phyloP scores from a whole-genome alignment of 2,329 filamentous ascomycete genomes.

The Colletotrichum sp. region DNA sequence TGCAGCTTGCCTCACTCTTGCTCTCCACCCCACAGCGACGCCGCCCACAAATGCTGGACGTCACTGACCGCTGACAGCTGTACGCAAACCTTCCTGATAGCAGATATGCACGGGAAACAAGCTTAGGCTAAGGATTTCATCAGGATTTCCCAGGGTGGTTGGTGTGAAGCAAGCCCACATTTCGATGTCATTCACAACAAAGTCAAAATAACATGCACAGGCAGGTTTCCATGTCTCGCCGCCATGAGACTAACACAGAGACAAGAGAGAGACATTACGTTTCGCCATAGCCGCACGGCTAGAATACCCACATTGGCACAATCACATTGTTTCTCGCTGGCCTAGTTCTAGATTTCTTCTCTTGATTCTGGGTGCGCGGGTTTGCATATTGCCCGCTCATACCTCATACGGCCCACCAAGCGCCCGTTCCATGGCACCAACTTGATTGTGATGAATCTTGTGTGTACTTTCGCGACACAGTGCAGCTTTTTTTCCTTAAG shows the following conservation, averaged over 20 bases:
- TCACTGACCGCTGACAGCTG: not conserved
- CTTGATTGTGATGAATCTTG: not conserved
- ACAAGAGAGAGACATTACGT: not conserved
- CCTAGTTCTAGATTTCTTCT: not conserved
- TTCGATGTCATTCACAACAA: not conserved
- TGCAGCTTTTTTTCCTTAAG: not conserved
- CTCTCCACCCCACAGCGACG: not conserved
- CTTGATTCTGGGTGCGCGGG: not conserved
- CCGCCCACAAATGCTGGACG: not conserved
- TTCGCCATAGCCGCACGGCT: not conserved
- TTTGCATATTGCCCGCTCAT: not conserved
- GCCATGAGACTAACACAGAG: not conserved
- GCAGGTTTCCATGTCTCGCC: not conserved
- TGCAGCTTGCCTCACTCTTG: not conserved
- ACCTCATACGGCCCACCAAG: not conserved
- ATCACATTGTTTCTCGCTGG: not conserved
- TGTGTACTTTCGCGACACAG: not conserved
- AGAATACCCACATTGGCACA: not conserved
- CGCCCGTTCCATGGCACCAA: not conserved
- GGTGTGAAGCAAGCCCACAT: not conserved
- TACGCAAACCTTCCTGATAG: not conserved
- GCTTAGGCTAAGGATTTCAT: not conserved
- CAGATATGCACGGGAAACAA: not conserved
- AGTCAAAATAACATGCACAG: not conserved
- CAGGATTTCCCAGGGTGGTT: not conserved